phyloP scores from a whole-genome alignment of 768 basidiomycete genomes.

The Lentinus brumalis region DNA sequence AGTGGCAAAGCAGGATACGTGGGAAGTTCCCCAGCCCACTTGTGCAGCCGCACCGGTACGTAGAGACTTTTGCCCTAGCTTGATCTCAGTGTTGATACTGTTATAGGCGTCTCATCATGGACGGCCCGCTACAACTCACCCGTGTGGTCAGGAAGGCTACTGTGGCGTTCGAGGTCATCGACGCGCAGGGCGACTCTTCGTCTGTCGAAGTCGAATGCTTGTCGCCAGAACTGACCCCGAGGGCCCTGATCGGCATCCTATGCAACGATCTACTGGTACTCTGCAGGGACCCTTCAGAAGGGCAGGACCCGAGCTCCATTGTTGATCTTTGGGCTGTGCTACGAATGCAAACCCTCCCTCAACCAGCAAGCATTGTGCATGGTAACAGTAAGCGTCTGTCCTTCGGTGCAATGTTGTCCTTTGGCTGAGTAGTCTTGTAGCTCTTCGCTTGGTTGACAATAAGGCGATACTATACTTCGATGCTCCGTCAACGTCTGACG shows the following conservation, averaged over 20 bases:
- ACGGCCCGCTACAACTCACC: constrained; percentile 81
- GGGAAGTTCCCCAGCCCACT: constrained; percentile 96
- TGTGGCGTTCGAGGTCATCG: constrained; percentile 78
- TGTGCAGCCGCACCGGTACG: constrained; percentile 94
- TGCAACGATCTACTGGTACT: constrained; percentile 94
- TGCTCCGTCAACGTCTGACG: constrained; percentile 80
- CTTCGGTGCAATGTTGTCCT: not conserved
- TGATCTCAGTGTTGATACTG: not conserved
- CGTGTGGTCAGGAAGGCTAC: constrained; percentile 89
- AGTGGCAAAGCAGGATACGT: constrained; percentile 87
- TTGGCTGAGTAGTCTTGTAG: constrained; percentile 37
- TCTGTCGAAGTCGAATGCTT: constrained; percentile 91
- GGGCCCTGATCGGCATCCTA: constrained; percentile 77
- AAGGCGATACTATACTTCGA: constrained; percentile 91
- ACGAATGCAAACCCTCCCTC: constrained; percentile 90
- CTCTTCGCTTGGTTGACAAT: constrained; percentile 86
- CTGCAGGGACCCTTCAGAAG: constrained; percentile 83
- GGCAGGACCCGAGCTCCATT: constrained; percentile 66
- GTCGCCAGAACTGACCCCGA: constrained; percentile 80
- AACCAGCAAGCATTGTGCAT: constrained; percentile 88
- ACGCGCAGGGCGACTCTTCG: constrained; percentile 74
- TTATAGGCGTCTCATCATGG: constrained; percentile 85
- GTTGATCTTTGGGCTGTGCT: constrained; percentile 98
- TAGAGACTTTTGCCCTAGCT: constrained; percentile 1
- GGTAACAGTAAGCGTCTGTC: constrained; percentile 62